Evolutionary conservation across 192 early-diverging fungal genomes (phyloP), one percentile per base, ranked within the genome.

Genomic region (Backusella westeae): DNA sequence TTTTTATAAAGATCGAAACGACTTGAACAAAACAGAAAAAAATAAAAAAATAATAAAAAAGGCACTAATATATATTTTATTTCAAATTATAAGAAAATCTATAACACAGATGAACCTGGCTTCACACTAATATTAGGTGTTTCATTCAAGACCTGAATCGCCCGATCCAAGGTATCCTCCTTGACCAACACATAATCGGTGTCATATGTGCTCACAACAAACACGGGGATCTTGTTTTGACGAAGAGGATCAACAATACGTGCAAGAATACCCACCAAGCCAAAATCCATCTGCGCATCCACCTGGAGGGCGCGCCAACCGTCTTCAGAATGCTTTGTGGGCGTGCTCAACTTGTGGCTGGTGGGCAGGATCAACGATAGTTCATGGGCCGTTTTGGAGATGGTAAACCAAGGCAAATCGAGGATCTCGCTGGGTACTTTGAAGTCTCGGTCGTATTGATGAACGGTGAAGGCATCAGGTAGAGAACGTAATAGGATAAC

Each of bases 151-250:
- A 82, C 49, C 4, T 68, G 14, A 42, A 72, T 69, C 0, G 80
- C 77, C 14, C 67, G 17, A 1, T 77, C 49, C 6, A 71, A 32
- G 7, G 52, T 67, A 21, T 88, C 86, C 39, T 88, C 74, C 59
- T 91, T 93, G 52, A 93, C 89, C 38, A 91, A 69, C 4, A 94
- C 81, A 77, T 92, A 94, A 73, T 94, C 93, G 6, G 93, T 94
- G 69, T 94, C 90, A 69, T 83, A 94, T 1, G 92, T 93, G 38
- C 88, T 88, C 1, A 93, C 85, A 6, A 85, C 88, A 85, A 93
- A 93, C 7, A 94, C 85, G 0, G 90, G 87, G 29, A 94, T 87
- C 9, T 70, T 77, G 23, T 83, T 77, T 14, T 90, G 77, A 38
- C 83, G 86, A 38, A 94, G 74, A 1, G 88, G 85, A 6, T 81